Evolutionary conservation across 208 protist species (phyloP).

Genomic region (Novymonas esmeraldas): DNA sequence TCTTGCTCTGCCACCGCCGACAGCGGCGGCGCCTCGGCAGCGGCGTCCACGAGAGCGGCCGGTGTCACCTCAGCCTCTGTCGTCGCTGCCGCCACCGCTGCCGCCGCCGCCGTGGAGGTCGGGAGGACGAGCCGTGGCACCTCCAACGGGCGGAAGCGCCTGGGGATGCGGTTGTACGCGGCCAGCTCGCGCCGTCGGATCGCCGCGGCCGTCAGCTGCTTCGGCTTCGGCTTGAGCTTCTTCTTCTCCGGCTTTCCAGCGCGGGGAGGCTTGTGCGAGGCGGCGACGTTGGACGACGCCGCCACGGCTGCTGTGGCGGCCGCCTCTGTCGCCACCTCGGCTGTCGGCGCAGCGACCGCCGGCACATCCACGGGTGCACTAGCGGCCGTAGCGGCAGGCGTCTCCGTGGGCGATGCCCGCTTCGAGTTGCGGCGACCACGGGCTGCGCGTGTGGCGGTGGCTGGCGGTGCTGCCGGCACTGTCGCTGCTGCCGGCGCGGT

Average conservation of each 20-base stretch:
- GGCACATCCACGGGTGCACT: too few species aligned
- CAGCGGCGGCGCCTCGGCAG: not conserved
- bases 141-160: conserved; percentile 16
- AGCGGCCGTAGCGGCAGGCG: not conserved
- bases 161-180: conserved; percentile 29
- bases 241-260: conserved; percentile 14
- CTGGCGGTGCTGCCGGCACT: not conserved
- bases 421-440: not conserved
- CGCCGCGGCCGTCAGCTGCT: conserved; percentile 20
- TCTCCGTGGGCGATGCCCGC: not conserved
- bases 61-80: not conserved
- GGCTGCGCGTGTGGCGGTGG: not conserved
- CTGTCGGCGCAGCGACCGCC: not conserved
- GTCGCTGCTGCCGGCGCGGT: not conserved
- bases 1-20: too few species aligned
- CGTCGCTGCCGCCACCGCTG: not conserved
- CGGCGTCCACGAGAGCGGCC: not conserved
- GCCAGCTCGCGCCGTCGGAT: conserved; percentile 28
- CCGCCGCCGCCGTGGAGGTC: conserved; percentile 6
- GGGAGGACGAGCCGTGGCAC: conserved; percentile 1
- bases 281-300: not conserved
- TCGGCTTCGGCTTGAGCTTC: conserved; percentile 11
- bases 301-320: not conserved
- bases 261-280: not conserved
- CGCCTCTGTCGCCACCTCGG: not conserved